phyloP scores from a whole-genome alignment of 257 asterid genomes.

The Craterostigma plantagineum region DNA sequence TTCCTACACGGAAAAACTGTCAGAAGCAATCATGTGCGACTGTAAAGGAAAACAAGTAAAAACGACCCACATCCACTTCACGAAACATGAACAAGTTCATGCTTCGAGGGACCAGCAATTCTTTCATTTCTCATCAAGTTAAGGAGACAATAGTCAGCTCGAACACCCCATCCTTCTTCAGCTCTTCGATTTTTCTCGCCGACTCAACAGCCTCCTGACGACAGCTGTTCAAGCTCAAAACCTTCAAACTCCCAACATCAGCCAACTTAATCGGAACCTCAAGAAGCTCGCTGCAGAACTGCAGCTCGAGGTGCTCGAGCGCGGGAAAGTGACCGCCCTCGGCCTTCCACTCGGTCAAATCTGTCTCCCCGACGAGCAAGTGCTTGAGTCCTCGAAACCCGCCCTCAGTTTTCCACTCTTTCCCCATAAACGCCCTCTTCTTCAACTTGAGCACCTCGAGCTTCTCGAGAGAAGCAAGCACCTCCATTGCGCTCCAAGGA shows the following conservation, averaged over 20 bases:
- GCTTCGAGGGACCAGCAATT: too few species aligned
- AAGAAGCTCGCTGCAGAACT: not conserved
- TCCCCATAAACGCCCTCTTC: not conserved
- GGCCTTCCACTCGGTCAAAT: not conserved
- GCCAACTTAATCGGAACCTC: not conserved
- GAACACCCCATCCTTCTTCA: not conserved
- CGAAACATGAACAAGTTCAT: too few species aligned
- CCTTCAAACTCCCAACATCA: not conserved
- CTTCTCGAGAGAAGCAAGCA: not conserved
- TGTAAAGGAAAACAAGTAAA: too few species aligned
- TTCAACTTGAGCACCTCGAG: conserved; percentile 1
- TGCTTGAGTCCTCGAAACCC: not conserved
- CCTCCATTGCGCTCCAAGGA: not conserved
- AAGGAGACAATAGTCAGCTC: too few species aligned
- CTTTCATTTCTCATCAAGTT: too few species aligned
- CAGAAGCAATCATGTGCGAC: too few species aligned
- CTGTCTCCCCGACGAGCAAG: not conserved
- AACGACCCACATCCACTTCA: too few species aligned
- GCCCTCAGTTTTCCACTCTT: not conserved
- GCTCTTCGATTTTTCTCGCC: not conserved
- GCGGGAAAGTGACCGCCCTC: not conserved
- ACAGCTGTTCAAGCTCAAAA: not conserved
- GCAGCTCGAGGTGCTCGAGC: not conserved
- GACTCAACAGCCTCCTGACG: not conserved
- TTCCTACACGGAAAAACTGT: too few species aligned